Conservation (phyloP, 441 rosid genomes). For the Iberis amara region DNA sequence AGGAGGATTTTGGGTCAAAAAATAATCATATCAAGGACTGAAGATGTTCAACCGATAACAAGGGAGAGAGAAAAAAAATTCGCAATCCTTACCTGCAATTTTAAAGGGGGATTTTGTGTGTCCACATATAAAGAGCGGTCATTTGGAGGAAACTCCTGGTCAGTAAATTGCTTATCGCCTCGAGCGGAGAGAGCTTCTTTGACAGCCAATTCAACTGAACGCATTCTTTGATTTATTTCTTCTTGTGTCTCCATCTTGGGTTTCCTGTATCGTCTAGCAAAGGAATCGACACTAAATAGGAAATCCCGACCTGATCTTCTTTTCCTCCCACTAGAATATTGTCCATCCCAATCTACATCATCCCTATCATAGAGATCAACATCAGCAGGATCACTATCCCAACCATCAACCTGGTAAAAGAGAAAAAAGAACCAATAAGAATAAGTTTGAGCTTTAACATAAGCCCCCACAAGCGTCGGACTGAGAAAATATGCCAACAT, state of each 20-base stretch:
- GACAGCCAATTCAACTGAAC: conserved; percentile 94
- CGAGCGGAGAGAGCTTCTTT: conserved; percentile 90
- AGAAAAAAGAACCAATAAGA: conserved; percentile 27
- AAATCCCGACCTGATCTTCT: conserved; percentile 87
- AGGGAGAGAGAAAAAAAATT: conserved; percentile 18
- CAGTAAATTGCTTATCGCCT: conserved; percentile 86
- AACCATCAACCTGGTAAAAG: conserved; percentile 76
- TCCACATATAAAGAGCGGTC: conserved; percentile 88
- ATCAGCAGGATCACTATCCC: conserved; percentile 99
- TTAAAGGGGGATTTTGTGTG: conserved; percentile 71
- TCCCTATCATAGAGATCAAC: conserved; percentile 97
- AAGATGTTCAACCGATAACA: conserved; percentile 14
- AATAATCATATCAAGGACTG: not conserved
- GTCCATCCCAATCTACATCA: conserved; percentile 99
- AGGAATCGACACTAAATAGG: conserved; percentile 74
- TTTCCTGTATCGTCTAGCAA: conserved; percentile 87
- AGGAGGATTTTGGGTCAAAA: conserved; percentile 2
- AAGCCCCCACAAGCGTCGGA: conserved; percentile 1
- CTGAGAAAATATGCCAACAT: conserved; percentile 3
- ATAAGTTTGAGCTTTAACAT: conserved; percentile 27
- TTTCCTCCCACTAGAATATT: conserved; percentile 98
- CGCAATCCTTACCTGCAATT: conserved; percentile 69
- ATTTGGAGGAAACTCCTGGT: conserved; percentile 97
- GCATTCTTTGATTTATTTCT: conserved; percentile 97
- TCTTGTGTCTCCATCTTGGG: conserved; percentile 95